Evolutionary conservation across 805 yeast genomes (phyloP), one percentile per base, ranked within the genome.

Genomic region (Nematodospora valgi): DNA sequence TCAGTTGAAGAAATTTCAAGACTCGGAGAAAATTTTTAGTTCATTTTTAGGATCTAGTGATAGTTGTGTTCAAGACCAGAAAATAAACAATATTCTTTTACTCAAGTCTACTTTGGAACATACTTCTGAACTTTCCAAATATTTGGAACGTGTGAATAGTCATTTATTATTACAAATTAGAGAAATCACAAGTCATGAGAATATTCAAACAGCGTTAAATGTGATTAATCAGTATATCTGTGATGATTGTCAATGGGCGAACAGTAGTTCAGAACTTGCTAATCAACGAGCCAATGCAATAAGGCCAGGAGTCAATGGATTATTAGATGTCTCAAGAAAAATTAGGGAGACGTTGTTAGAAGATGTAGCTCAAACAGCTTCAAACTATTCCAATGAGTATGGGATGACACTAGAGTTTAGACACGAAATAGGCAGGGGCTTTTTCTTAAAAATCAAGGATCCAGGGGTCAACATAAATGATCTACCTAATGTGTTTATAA

Each of bases 1-100:
- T n/a, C 37, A 35, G 21, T 32, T 39, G 27, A 39, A 39, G 21
- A 22, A 25, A 19, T 32, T 23, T 11, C 34, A 32, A 13, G 37
- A 39, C 18, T 31, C 36, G 25, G 40, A 39, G n/a, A 30, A 44
- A 19, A 30, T 71, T 6, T 67, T 73, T 35, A 54, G 68, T 2
- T 45, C 57, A 16, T 47, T 65, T 27, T 40, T 69, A 1, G 52
- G 26, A 18, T 38, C 33, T 18, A 35, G 7, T 27, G 40, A 7
- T 26, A 8, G 45, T 2, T 46, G 54, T 5, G 37, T 43, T 5
- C 49, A 64, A 1, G 56, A 54, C 27, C 69, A 68, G 32, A 61
- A 58, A 29, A 53, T 72, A 0, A 73, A 73, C 33, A 64, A 59
- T 34, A 40, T 71, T 2, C 52, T 73, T 6, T 34, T 64, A 16